A percentile compares a stretch with the other conserved stretches of the same genome.
Conservation (phyloP, 192 early-diverging fungal genomes). For the Entrophospora sp. region DNA sequence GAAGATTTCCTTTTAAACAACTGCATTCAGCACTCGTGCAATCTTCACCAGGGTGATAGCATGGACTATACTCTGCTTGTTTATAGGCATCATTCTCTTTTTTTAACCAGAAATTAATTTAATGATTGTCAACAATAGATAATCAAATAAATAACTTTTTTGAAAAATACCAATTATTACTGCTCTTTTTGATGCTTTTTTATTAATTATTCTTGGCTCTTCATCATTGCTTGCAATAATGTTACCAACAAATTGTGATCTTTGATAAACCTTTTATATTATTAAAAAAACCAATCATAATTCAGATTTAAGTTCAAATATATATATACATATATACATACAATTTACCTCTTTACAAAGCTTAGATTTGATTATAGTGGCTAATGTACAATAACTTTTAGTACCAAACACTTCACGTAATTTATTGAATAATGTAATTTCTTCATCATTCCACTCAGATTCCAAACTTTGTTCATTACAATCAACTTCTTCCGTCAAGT, state of each 20-base stretch:
- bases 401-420: background rate
- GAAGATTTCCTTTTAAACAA: constrained; percentile 11
- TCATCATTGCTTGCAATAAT: background rate
- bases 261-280: constrained; percentile 8
- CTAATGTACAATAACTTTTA: constrained; percentile 14
- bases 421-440: constrained; percentile 12
- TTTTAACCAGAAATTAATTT: background rate
- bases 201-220: background rate
- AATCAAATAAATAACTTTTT: background rate
- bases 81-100: constrained; percentile 15
- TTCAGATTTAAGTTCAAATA: background rate
- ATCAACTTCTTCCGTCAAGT: background rate
- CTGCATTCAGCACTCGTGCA: constrained; percentile 7
- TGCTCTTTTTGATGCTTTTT: background rate
- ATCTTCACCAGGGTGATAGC: constrained; percentile 14
- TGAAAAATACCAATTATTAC: background rate
- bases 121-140: background rate
- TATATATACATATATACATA: background rate
- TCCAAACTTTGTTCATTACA: background rate
- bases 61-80: constrained; percentile 16
- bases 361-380: constrained; percentile 7
- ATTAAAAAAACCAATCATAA: background rate
- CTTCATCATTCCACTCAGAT: constrained; percentile 1
- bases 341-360: constrained; percentile 15
- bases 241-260: background rate